Evolutionary conservation across 2,329 filamentous ascomycete species (phyloP), one percentile per base, ranked within the genome.

Genomic region (Coleophoma cylindrospora): DNA sequence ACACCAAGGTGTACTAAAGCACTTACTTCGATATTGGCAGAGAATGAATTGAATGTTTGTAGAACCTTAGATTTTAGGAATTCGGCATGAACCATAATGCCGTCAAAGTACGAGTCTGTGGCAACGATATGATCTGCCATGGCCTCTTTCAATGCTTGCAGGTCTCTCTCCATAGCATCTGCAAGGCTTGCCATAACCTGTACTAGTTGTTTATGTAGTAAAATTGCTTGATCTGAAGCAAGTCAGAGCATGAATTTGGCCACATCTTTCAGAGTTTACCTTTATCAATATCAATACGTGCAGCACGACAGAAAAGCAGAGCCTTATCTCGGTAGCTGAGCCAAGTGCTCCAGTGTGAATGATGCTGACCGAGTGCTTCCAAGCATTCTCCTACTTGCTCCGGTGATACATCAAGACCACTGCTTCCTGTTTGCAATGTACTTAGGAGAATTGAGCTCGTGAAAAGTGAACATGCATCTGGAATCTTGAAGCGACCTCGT

Each of bases 291-390:
- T 81, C 76, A 40, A 74, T 67, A 36, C 82, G 74, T 40, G 78
- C 75, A 27, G 81, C 80, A 54, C 83, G 76, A 55, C 84, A 87
- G 57, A 86, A 79, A 15, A 81, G 66, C 40, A 80, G 68, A 2
- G 81, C 81, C 55, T 83, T 81, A 50, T 83, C 79, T 49, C 75
- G 72, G 50, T 73, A 79, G 63, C 83, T 83, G 56, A 78, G 80
- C 67, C 82, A 87, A 21, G 80, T 84, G 1, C 74, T 83, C 81
- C 82, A 86, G 62, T 73, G 77, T 41, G 81, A 80, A 1, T 76
- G 72, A 21, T 75, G 71, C 15, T 73, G 72, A 43, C 77, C 74
- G 1, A 87, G 64, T 4, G 73, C 73, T 43, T 67, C 70, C 4
- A 83, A 65, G 56, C 83, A 87, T 10, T 67, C 58, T 43, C 71